phyloP scores from a whole-genome alignment of 257 asterid species.

The Solanum peruvianum region DNA sequence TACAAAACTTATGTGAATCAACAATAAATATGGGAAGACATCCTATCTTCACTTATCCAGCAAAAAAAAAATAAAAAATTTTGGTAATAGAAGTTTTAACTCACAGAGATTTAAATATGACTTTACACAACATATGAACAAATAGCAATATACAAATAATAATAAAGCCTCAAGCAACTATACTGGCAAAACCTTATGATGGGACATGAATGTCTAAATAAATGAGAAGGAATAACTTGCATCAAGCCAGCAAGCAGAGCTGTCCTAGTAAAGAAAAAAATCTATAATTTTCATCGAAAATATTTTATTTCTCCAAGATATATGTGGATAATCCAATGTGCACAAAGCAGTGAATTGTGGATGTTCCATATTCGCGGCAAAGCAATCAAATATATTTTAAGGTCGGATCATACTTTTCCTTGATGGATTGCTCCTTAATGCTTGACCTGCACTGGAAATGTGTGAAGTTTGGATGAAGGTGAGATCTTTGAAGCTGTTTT shows the following conservation, averaged over 20 bases:
- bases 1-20: background rate
- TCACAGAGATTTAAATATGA: background rate
- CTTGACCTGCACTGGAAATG: background rate
- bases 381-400: background rate
- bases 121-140: background rate
- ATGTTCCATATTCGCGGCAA: background rate
- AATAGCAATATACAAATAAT: background rate
- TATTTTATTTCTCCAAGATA: background rate
- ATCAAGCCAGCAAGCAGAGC: background rate
- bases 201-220: background rate
- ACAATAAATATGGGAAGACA: background rate
- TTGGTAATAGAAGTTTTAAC: background rate
- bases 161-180: background rate
- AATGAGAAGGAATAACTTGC: background rate
- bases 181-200: background rate
- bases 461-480: background rate
- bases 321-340: background rate
- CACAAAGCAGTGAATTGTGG: background rate
- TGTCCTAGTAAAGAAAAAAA: background rate
- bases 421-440: background rate
- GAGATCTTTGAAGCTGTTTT: conserved; percentile 32
- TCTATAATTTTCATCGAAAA: background rate
- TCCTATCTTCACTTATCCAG: background rate
- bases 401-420: background rate
- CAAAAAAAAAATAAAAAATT: background rate